Conservation (phyloP, 1,284 basidiomycete species). For the Anthracocystis walkeri region DNA sequence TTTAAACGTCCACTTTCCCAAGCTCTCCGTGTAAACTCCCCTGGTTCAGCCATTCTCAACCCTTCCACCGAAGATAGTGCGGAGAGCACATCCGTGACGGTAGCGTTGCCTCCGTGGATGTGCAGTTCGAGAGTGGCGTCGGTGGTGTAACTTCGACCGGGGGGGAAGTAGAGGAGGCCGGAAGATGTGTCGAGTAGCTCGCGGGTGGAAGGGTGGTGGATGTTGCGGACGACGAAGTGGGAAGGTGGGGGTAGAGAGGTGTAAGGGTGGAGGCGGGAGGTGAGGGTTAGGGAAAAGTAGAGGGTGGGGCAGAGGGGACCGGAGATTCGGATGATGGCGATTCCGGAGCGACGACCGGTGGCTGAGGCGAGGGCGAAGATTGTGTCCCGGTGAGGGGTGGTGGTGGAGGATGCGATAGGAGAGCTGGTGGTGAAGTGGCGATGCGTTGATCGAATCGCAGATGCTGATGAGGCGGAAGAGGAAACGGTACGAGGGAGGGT, state of each 20-base stretch:
- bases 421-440: neutral
- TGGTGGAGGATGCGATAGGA: neutral
- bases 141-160: constrained; percentile 81
- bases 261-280: constrained; percentile 12
- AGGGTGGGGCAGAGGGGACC: constrained; percentile 78
- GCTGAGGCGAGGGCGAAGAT: constrained; percentile 89
- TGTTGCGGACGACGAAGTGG: constrained; percentile 78
- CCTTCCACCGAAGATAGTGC: constrained; percentile 73
- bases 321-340: constrained; percentile 83
- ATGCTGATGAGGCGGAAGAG: neutral
- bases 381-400: constrained; percentile 71
- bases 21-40: constrained; percentile 87
- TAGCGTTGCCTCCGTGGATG: constrained; percentile 85
- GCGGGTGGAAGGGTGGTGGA: constrained; percentile 76
- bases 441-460: neutral
- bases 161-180: constrained; percentile 82
- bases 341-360: constrained; percentile 79
- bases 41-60: constrained; percentile 79
- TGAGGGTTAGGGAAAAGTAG: constrained; percentile 75
- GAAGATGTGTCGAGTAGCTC: constrained; percentile 80
- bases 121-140: constrained; percentile 87
- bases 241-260: constrained; percentile 73
- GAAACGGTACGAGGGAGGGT: neutral
- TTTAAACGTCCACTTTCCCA: constrained; percentile 83
- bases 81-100: constrained; percentile 77